Base-by-base conservation (phyloP, 2,329 filamentous ascomycete species). In the Graphilbum sp. region DNA sequence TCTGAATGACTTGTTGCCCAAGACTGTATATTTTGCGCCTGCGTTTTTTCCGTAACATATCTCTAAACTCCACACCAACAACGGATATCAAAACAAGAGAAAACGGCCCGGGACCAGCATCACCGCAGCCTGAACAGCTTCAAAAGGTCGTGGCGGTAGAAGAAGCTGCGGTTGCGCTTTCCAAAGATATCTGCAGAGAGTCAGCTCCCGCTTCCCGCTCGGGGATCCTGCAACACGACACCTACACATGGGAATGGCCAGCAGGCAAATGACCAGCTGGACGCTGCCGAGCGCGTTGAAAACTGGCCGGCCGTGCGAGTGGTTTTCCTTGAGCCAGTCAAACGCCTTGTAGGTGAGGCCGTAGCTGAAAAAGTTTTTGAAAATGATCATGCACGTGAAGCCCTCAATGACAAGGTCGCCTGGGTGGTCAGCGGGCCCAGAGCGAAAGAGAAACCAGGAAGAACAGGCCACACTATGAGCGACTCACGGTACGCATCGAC, bases 281-380 rank as follows among this genome's bases (percentile, higher is more conserved):
- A 92, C 74, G 27, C 74, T 79, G 2, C 73, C 77, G 34, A 94
- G 69, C 17, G 72, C 67, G 38, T 80, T 67, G 57, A 95, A 88
- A 0, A 59, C 49, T 4, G 52, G 54, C 20, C 61, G 63, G 5
- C 56, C 54, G 34, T 68, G 65, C 42, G 74, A 70, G n/a, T 77
- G 72, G 2, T 73, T 73, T 1, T 60, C 46, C 10, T 79, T 66
- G 20, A 94, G 66, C 87, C 88, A 95, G 41, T 86, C 66, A 50
- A 84, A 93, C 1, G 84, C 85, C 47, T 73, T 79, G 54, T 78
- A 92, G 0, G 87, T 93, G 40, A 95, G 62, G 7, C 75, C 73
- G 50, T 92, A 95, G 45, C 78, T 82, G 61, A 95, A 93, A 44
- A 95, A 70, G 57, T 95, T 94, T 60, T 95, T 95, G 66, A 95